Base-by-base conservation (phyloP, 2,329 filamentous ascomycete species). In the Pestalotiopsis sp. region DNA sequence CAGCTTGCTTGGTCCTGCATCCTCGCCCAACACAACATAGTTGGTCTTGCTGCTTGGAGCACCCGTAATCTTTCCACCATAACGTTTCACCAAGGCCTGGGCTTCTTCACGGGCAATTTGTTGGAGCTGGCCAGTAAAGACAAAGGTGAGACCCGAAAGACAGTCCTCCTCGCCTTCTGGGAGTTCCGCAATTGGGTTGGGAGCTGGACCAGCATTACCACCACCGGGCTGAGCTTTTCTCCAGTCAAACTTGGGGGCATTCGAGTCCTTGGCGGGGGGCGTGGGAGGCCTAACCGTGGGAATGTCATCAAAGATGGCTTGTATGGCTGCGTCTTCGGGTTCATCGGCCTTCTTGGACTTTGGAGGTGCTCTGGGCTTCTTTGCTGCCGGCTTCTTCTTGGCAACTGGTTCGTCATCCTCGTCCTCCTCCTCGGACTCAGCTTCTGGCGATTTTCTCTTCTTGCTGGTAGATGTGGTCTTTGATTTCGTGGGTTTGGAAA, bases 1-100 rank as follows among this genome's bases (percentile, higher is more conserved):
- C 56, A 99, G 85, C 79, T 99, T 99, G 80, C 92, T 97, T 1
- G 96, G 96, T 0, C 96, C 96, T 27, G 97, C 96, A 79, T 98
- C 96, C 31, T 87, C 88, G 58, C 96, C 96, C 2, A 99, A 87
- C 17, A 99, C 93, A 60, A 99, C 94, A 77, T 94, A 99, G 76
- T 88, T 96, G 0, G 97, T 99, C 81, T 97, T 98, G 76, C 91
- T 92, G 78, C 95, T 98, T 23, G 97, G 96, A 4, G 90, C 91
- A 11, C 85, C 86, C 11, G 92, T 97, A 27, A 97, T 91, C 81
- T 97, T 98, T 66, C 96, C 96, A 57, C 96, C 97, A 78, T 98
- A 97, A 71, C 91, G 90, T 80, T 99, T 99, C 68, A 98, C 93
- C 20, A 99, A 84, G 58, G 88, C 90, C 72, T 95, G 91, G 1